These are phyloP conservation scores for Tuber umbilicatum DNA, from an alignment of 495 filamentous ascomycete species.

Conservation along the genomic window DNA sequence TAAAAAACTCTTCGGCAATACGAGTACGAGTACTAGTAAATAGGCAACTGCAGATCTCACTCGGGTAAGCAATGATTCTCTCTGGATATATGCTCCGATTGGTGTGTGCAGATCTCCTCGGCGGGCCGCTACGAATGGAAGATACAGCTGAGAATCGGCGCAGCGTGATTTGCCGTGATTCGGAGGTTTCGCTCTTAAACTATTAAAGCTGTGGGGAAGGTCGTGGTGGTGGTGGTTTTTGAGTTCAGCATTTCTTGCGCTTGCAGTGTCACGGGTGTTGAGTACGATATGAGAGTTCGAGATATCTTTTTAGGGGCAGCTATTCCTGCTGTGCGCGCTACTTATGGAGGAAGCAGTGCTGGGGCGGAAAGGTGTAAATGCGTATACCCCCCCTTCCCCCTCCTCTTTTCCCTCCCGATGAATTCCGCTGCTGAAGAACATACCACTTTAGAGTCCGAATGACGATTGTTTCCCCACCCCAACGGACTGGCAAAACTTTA, in stretches of 20 bases:
- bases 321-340: neutral
- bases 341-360: neutral
- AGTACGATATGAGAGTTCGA: neutral
- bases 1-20: neutral
- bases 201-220: neutral
- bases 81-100: neutral
- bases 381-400: neutral
- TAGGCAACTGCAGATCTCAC: neutral
- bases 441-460: neutral
- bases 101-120: neutral
- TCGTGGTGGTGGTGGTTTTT: neutral
- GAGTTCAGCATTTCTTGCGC: neutral
- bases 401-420: neutral
- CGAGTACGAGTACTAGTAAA: neutral
- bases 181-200: neutral
- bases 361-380: neutral
- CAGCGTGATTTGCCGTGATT: neutral
- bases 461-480: conserved; percentile 45
- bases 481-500: conserved; percentile 46
- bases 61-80: neutral
- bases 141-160: neutral
- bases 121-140: neutral
- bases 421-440: neutral
- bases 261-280: neutral
- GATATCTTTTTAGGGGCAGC: neutral